phyloP scores from a whole-genome alignment of 2,329 filamentous ascomycete species.

The Penicillium sp. region DNA sequence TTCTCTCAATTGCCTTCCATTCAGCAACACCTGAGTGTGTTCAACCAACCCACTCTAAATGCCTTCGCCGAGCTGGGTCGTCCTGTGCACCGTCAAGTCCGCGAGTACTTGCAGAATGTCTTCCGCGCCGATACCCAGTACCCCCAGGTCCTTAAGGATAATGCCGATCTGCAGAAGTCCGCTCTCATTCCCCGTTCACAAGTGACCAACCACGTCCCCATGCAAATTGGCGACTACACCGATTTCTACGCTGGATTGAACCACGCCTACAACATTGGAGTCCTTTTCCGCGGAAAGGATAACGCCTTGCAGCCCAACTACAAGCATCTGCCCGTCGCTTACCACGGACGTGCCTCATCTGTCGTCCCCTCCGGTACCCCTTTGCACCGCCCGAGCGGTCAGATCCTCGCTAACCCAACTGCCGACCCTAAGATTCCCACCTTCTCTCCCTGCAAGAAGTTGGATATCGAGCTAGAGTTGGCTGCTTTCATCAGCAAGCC shows the following conservation, averaged over 20 bases:
- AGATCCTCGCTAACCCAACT: constrained; percentile 66
- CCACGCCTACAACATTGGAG: constrained; percentile 72
- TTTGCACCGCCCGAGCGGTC: constrained; percentile 71
- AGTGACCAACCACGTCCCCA: constrained; percentile 68
- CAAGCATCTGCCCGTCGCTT: constrained; percentile 76
- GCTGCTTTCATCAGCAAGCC: constrained; percentile 70
- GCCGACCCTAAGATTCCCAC: constrained; percentile 63
- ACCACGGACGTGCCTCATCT: constrained; percentile 75
- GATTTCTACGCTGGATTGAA: constrained; percentile 82
- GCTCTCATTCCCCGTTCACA: constrained; percentile 61
- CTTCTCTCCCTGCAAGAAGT: constrained; percentile 62
- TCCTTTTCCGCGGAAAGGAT: constrained; percentile 69
- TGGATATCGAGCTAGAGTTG: constrained; percentile 80
- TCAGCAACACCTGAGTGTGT: constrained; percentile 60
- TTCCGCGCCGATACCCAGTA: constrained; percentile 61
- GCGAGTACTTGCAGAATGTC: constrained; percentile 67
- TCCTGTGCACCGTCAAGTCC: constrained; percentile 66
- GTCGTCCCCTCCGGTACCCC: constrained; percentile 73
- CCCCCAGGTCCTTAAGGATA: constrained; percentile 63
- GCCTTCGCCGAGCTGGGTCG: constrained; percentile 72
- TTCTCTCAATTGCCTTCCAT: constrained; percentile 60
- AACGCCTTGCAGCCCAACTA: constrained; percentile 81
- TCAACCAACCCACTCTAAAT: constrained; percentile 67
- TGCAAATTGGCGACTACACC: constrained; percentile 79
- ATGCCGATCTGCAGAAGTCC: constrained; percentile 56